Conservation (phyloP, 2,329 filamentous ascomycete genomes). For the Talaromyces funiculosus region DNA sequence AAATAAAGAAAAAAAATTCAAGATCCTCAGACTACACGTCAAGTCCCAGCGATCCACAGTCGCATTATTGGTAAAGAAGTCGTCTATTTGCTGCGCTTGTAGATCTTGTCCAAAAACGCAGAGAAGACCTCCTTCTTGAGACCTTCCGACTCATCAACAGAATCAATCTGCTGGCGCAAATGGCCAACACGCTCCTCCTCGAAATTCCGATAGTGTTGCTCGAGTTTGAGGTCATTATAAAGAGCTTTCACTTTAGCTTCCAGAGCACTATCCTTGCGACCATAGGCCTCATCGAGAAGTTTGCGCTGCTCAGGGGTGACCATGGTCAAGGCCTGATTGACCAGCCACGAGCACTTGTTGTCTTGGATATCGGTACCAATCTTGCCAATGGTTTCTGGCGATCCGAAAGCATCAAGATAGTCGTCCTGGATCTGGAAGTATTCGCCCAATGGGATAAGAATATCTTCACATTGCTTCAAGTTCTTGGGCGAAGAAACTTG, state of each 20-base stretch:
- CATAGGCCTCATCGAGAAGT: constrained; percentile 88
- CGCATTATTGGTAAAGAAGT: background rate
- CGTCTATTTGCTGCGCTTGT: constrained; percentile 86
- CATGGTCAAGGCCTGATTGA: constrained; percentile 85
- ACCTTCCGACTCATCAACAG: constrained; percentile 78
- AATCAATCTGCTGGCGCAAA: constrained; percentile 66
- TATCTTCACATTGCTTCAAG: constrained; percentile 80
- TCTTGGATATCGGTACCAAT: constrained; percentile 98
- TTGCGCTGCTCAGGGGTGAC: constrained; percentile 79
- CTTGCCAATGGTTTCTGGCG: constrained; percentile 90
- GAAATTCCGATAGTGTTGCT: constrained; percentile 78
- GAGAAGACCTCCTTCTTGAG: constrained; percentile 89
- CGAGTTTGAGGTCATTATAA: constrained; percentile 77
- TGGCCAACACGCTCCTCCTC: constrained; percentile 83
- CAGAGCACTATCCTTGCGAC: constrained; percentile 75
- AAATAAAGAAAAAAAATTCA: background rate
- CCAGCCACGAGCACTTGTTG: constrained; percentile 98
- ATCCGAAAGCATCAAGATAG: constrained; percentile 96
- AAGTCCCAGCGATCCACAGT: background rate
- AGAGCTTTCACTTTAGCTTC: constrained; percentile 85
- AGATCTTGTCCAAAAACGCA: constrained; percentile 89
- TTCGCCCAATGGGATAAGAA: constrained; percentile 93
- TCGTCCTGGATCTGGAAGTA: constrained; percentile 99
- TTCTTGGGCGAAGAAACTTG: constrained; percentile 81
- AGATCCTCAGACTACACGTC: background rate